A percentile compares a stretch with the other conserved stretches of the same genome.
phyloP scores from a whole-genome alignment of 352 stramenopile species.

The Globisporangium uncinulatum region DNA sequence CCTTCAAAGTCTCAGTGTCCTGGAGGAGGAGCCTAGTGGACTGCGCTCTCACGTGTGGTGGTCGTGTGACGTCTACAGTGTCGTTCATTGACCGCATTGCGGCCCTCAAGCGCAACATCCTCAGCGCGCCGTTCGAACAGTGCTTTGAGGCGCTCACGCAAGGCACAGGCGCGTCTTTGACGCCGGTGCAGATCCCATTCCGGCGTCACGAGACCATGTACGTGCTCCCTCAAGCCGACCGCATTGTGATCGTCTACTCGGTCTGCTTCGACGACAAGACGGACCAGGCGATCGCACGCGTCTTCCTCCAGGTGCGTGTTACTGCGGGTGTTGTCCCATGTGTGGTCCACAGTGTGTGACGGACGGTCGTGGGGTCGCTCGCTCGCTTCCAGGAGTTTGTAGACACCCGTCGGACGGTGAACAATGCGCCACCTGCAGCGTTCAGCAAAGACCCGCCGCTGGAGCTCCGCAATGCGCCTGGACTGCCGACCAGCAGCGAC shows the following conservation, averaged over 20 bases:
- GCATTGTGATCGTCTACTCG: constrained; percentile 91
- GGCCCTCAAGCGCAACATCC: constrained; percentile 79
- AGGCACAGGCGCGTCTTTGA: constrained; percentile 48
- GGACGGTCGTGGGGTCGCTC: too few species aligned
- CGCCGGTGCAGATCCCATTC: constrained; percentile 80
- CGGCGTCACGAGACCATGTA: constrained; percentile 84
- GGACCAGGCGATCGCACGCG: constrained; percentile 85
- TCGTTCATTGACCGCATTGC: constrained; percentile 72
- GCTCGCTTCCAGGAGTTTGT: constrained; percentile 77
- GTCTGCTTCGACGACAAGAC: constrained; percentile 93
- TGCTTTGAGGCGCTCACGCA: constrained; percentile 74
- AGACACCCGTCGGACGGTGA: constrained; percentile 89
- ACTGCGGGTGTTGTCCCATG: neutral
- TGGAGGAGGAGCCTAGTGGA: too few species aligned
- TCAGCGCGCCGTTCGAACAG: constrained; percentile 73
- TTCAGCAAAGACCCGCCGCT: constrained; percentile 90
- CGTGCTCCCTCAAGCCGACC: constrained; percentile 77
- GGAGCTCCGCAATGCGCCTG: constrained; percentile 69
- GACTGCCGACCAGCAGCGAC: constrained; percentile 52
- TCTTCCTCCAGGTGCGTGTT: constrained; percentile 79
- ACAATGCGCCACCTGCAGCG: constrained; percentile 89
- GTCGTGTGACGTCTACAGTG: constrained; percentile 17
- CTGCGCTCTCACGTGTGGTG: neutral
- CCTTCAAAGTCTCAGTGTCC: too few species aligned
- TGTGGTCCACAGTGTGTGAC: constrained; percentile 3